These are phyloP conservation scores for Carpinus fangiana DNA, from an alignment of 306 rosid species.

Conservation along the genomic window DNA sequence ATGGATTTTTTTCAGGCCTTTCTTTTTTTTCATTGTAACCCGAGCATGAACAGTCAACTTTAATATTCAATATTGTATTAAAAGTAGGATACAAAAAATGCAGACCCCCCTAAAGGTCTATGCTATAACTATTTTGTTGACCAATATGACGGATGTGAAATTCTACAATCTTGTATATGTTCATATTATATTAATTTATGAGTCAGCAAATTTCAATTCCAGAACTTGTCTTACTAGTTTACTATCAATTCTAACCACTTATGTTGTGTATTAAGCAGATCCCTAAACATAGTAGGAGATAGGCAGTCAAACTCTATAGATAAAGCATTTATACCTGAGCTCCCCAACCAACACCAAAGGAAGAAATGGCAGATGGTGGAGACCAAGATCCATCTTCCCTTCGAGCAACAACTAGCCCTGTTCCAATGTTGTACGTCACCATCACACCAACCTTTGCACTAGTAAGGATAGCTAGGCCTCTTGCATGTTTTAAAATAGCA, in stretches of 20 bases:
- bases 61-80: too few species aligned
- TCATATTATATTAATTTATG: neutral
- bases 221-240: neutral
- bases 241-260: neutral
- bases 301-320: neutral
- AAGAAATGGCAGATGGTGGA: slow-evolving; percentile 32
- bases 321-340: slow-evolving; percentile 18
- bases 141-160: neutral
- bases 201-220: neutral
- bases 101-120: neutral
- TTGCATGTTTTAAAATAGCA: slow-evolving; percentile 18
- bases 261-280: neutral
- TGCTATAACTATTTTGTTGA: neutral
- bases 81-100: neutral
- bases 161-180: neutral
- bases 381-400: slow-evolving; percentile 28
- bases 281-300: neutral
- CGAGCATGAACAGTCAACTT: neutral
- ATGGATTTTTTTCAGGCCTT: too few species aligned
- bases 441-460: slow-evolving; percentile 26
- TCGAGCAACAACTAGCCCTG: slow-evolving; percentile 25
- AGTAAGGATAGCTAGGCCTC: slow-evolving; percentile 29
- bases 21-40: neutral
- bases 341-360: slow-evolving; percentile 28
- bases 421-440: slow-evolving; percentile 25